Base-by-base conservation (phyloP, 148 eudicot genomes). In the Cornus kousa region DNA sequence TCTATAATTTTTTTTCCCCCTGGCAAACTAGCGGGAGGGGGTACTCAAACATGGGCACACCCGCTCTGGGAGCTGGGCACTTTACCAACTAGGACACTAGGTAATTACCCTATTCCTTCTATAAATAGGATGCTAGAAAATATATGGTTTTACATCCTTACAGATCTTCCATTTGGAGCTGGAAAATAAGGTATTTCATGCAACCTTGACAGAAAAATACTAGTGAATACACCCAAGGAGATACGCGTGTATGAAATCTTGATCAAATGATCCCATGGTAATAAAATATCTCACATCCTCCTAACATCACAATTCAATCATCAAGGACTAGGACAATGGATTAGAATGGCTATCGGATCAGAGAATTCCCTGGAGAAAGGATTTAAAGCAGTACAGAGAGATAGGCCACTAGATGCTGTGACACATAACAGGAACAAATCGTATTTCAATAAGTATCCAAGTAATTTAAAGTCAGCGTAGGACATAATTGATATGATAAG, bases 201-300 rank as follows among this genome's bases (percentile, higher is more conserved):
- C 48, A 43, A 43, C 48, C 7, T 0, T 43, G 8, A 43, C 48
- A 43, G 8, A 43, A 6, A 43, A 9, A 17, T 7, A 32, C 19
- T 13, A 0, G 19, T 53, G 59, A 11, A 53, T 16, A 53, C 59
- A 53, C 16, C 14, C 59, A 53, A 10, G 0, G 59, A 53, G 14
- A 53, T 2, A 53, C 12, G 59, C 59, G 24, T 5, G 13, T 9
- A 17, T 7, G 43, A 5, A 32, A 40, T n/a, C 62, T 73, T 35
- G 59, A 50, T 11, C 24, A 31, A 77, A 53, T 2, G 14, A 68
- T 5, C 32, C 17, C 0, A 50, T 20, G n/a, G 2, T 68, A n/a
- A 31, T 19, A 77, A 77, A 40, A 31, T 20, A 77, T 77, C 46
- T 77, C 53, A 64, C 32, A 33, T 77, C 53, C 46, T 46, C 19